Conservation (phyloP, 2,329 filamentous ascomycete species). For the Exophiala viscosa region DNA sequence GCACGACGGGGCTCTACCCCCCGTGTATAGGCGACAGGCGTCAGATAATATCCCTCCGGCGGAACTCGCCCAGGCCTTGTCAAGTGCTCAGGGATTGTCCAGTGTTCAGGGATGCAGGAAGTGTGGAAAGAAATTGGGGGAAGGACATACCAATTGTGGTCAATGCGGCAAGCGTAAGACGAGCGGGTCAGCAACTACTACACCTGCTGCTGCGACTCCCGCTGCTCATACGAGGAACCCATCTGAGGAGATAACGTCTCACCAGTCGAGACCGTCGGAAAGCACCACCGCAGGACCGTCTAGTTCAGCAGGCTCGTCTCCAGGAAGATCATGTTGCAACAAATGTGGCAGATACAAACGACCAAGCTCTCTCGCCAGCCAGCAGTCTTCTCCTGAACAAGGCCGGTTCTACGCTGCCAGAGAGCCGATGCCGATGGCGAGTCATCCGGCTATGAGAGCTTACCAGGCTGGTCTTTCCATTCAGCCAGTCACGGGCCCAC, state of each 20-base stretch:
- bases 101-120: constrained; percentile 10
- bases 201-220: background rate
- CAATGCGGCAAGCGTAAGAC: constrained; percentile 24
- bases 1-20: constrained; percentile 26
- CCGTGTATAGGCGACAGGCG: constrained; percentile 23
- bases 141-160: constrained; percentile 16
- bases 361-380: constrained; percentile 2
- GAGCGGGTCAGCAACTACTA: background rate
- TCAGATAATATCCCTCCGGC: constrained; percentile 9
- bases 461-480: constrained; percentile 13
- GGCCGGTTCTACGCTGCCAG: constrained; percentile 5
- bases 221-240: constrained; percentile 6
- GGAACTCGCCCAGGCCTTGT: constrained; percentile 3
- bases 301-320: constrained; percentile 11
- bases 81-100: constrained; percentile 1
- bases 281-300: constrained; percentile 19
- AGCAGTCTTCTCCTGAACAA: constrained; percentile 1
- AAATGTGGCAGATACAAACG: constrained; percentile 22
- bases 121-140: constrained; percentile 18
- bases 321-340: constrained; percentile 7
- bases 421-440: constrained; percentile 10
- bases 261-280: constrained; percentile 8
- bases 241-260: constrained; percentile 14
- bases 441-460: constrained; percentile 14
- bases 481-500: constrained; percentile 9